phyloP scores from a whole-genome alignment of 352 stramenopile species.

The Peronosclerospora sorghi region DNA sequence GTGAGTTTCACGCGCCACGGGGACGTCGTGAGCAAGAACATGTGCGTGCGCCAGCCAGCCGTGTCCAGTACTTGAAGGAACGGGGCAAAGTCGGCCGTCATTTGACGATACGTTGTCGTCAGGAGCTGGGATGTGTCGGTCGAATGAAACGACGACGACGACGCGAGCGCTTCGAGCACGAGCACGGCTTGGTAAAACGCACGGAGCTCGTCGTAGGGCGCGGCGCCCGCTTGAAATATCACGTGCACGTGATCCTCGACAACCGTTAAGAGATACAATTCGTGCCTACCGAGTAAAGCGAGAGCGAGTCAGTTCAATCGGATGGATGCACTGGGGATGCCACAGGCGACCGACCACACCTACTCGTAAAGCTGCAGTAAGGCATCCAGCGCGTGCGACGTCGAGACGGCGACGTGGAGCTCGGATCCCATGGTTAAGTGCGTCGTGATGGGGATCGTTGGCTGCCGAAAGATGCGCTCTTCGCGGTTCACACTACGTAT shows the following conservation, averaged over 20 bases:
- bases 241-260: slow-evolving; percentile 27
- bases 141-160: slow-evolving; percentile 5
- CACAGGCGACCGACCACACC: too few species aligned
- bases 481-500: slow-evolving; percentile 51
- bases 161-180: slow-evolving; percentile 31
- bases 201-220: slow-evolving; percentile 51
- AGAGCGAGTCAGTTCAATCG: too few species aligned
- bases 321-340: too few species aligned
- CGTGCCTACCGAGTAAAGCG: slow-evolving; percentile 26
- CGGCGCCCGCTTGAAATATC: slow-evolving; percentile 38
- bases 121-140: slow-evolving; percentile 29
- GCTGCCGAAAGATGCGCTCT: slow-evolving; percentile 46
- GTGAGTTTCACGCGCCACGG: slow-evolving; percentile 58
- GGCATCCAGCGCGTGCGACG: slow-evolving; percentile 28
- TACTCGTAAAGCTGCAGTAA: slow-evolving; percentile 47
- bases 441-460: slow-evolving; percentile 28
- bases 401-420: slow-evolving; percentile 28
- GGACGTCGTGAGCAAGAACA: slow-evolving; percentile 58
- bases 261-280: slow-evolving; percentile 45
- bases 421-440: slow-evolving; percentile 52
- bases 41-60: slow-evolving; percentile 57
- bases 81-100: slow-evolving; percentile 45
- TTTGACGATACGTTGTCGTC: slow-evolving; percentile 40
- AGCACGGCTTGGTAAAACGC: slow-evolving; percentile 62
- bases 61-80: slow-evolving; percentile 52